Conservation (phyloP, 345 rosid genomes). For the Luvunga scandens region DNA sequence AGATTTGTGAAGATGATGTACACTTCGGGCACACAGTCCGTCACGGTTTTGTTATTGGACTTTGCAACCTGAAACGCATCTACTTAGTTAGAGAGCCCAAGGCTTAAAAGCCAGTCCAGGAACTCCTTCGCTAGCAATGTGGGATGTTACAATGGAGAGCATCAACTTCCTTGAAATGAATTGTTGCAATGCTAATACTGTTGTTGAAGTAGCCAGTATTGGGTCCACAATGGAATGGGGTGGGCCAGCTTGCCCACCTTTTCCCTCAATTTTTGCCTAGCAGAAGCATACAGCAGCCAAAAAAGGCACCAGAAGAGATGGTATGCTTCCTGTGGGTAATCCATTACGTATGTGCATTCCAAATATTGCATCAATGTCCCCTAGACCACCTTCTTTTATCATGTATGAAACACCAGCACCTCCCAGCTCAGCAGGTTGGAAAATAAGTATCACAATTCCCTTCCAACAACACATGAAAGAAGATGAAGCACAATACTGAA, state of each 20-base stretch:
- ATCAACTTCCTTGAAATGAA: conserved; percentile 75
- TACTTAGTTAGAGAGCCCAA: too few species aligned
- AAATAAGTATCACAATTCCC: conserved; percentile 85
- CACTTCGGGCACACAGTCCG: too few species aligned
- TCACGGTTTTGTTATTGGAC: too few species aligned
- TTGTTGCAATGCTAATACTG: conserved; percentile 75
- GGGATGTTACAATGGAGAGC: conserved; percentile 34
- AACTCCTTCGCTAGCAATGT: too few species aligned
- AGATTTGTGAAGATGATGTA: too few species aligned
- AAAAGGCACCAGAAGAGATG: conserved; percentile 51
- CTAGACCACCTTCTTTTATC: conserved; percentile 86
- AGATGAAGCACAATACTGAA: neutral
- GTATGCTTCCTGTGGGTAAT: conserved; percentile 56
- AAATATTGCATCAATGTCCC: conserved; percentile 81
- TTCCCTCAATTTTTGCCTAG: conserved; percentile 54
- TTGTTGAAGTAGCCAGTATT: conserved; percentile 60
- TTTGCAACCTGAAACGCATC: too few species aligned
- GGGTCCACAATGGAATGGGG: conserved; percentile 59
- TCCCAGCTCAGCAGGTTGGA: conserved; percentile 92
- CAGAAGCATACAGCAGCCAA: conserved; percentile 54
- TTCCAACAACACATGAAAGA: conserved; percentile 24
- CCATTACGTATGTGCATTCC: conserved; percentile 49
- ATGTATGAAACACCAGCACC: conserved; percentile 83
- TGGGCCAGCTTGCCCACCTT: conserved; percentile 52
- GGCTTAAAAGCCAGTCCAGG: too few species aligned